These are phyloP conservation scores for Cudoniella acicularis DNA, from an alignment of 495 filamentous ascomycete species.

Conservation along the genomic window DNA sequence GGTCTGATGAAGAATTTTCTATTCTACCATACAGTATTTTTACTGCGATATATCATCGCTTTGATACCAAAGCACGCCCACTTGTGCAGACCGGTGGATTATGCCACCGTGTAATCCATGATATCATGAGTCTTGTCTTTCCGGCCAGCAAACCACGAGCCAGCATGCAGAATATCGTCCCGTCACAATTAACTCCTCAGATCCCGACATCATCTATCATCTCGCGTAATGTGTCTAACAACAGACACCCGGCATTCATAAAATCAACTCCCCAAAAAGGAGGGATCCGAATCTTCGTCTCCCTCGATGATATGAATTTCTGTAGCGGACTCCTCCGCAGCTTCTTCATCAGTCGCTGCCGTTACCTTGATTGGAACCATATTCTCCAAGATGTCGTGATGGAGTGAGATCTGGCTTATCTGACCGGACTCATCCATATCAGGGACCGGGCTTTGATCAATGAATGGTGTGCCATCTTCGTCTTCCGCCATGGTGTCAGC, in stretches of 20 bases:
- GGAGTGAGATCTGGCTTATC: constrained; percentile 12
- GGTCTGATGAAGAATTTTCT: neutral
- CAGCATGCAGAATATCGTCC: neutral
- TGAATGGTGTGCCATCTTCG: constrained; percentile 7
- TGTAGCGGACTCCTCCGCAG: constrained; percentile 20
- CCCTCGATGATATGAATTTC: constrained; percentile 22
- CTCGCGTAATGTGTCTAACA: neutral
- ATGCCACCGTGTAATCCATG: neutral
- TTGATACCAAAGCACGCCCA: neutral
- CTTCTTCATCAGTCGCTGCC: constrained; percentile 3
- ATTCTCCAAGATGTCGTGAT: constrained; percentile 10
- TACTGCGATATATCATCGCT: neutral
- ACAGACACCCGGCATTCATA: neutral
- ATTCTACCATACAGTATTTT: neutral
- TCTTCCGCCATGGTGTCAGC: constrained; percentile 10
- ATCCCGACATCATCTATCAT: neutral
- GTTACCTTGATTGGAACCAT: constrained; percentile 3
- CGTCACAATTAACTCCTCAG: neutral
- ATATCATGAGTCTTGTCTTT: neutral
- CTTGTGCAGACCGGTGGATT: too few relatives aligned
- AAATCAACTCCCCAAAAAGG: constrained; percentile 6
- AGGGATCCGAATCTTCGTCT: constrained; percentile 1
- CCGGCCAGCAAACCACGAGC: neutral
- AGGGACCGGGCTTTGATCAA: constrained; percentile 20
- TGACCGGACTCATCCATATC: constrained; percentile 20